Conservation (phyloP, 176 grass and related monocot species). For the Stipa capillata region DNA sequence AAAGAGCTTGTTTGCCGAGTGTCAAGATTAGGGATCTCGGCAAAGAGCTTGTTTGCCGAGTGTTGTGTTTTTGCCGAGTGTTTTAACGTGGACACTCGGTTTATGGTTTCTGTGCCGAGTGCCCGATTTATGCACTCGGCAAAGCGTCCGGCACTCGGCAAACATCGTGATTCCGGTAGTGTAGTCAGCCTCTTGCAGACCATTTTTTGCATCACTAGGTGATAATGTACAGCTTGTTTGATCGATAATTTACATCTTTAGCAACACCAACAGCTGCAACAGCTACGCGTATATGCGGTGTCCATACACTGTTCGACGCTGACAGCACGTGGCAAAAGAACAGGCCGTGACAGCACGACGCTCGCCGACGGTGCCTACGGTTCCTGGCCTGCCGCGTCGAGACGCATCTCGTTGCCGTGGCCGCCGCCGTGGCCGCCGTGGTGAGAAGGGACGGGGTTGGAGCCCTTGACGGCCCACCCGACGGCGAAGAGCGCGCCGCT, state of each 20-base stretch:
- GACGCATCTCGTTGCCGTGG: background rate
- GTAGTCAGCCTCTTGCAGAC: background rate
- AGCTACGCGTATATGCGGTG: background rate
- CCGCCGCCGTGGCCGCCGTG: background rate
- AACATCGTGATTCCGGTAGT: no score
- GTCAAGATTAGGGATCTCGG: no score
- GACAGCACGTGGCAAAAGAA: background rate
- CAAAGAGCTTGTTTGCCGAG: no score
- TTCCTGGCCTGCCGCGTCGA: background rate
- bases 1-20: no score
- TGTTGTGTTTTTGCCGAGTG: no score
- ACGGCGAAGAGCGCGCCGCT: slow-evolving; percentile 36
- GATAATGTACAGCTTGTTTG: background rate
- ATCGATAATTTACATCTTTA: background rate
- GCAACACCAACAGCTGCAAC: background rate
- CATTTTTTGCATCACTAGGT: background rate
- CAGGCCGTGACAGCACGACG: background rate
- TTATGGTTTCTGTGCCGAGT: no score
- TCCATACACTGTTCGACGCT: background rate
- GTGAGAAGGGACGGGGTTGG: slow-evolving; percentile 43
- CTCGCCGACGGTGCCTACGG: no score
- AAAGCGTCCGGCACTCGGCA: no score
- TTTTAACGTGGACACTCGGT: no score
- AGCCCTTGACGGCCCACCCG: slow-evolving; percentile 48
- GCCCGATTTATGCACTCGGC: no score